These are phyloP conservation scores for Stephania cephalantha DNA, from an alignment of 164 flowering plant species.

Conservation along the genomic window DNA sequence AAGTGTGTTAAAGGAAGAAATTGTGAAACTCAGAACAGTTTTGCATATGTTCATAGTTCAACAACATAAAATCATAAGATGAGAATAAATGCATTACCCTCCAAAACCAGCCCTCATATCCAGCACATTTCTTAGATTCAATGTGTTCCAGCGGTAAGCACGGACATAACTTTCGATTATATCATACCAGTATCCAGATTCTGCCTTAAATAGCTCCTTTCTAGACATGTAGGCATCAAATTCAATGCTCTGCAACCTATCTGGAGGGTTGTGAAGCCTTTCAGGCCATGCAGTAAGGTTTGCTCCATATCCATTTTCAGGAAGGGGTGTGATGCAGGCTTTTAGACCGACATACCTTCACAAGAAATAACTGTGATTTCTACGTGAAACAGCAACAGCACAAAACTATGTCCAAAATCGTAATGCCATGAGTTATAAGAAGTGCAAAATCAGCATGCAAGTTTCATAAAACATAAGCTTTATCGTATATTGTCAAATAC, in stretches of 20 bases:
- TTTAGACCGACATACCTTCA: constrained; percentile 40
- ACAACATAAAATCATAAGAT: no score
- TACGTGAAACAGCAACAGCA: no score
- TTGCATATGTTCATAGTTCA: not conserved
- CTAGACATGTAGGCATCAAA: constrained; percentile 47
- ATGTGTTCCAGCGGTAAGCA: constrained; percentile 30
- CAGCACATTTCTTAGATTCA: constrained; percentile 40
- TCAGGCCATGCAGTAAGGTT: constrained; percentile 40
- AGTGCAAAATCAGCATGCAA: not conserved
- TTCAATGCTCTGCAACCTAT: constrained; percentile 41
- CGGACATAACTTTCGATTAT: constrained; percentile 29
- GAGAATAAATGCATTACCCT: constrained; percentile 21
- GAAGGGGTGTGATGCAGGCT: constrained; percentile 42
- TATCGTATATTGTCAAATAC: not conserved
- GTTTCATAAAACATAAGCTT: not conserved
- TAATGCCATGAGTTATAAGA: no score
- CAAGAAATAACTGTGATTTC: not conserved
- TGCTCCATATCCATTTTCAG: constrained; percentile 39
- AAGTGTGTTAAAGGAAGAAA: not conserved
- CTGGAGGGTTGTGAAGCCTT: constrained; percentile 41
- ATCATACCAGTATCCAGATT: constrained; percentile 40
- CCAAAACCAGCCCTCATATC: constrained; percentile 60
- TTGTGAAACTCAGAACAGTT: not conserved
- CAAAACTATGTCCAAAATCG: no score
- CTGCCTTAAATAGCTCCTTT: constrained; percentile 43